Evolutionary conservation across 2,329 filamentous ascomycete species (phyloP), one percentile per base, ranked within the genome.

Genomic region (Pseudopyricularia cyperi): DNA sequence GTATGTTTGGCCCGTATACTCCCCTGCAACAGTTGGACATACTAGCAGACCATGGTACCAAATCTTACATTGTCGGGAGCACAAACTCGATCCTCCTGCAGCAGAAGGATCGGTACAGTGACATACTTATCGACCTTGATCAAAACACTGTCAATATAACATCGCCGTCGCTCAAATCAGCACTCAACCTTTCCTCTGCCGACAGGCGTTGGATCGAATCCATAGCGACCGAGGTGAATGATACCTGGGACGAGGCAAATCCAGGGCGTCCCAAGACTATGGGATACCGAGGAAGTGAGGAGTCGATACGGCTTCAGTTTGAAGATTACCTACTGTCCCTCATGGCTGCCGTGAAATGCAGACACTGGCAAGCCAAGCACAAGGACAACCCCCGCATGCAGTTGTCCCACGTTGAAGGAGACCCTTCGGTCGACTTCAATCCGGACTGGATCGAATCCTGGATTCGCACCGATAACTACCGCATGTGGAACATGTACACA

Each of bases 151-250:
- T 97, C 59, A 91, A 81, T 60, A 87, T 96, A 57, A 86, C 85
- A 0, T 95, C 89, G 0, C 71, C 85, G 2, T 87, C 88, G 5
- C 74, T 98, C 14, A 83, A 85, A 48, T 71, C 75, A 35, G 89
- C 89, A 1, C 73, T 97, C 5, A 68, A 79, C 1, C 79, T 98
- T 2, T 93, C 93, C 0, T 83, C 83, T 9, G 86, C 93, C 1
- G 93, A 98, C 63, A 80, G 93, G 54, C 79, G 93, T 53, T 98
- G 93, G 91, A 96, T 98, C 59, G 93, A 98, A 68, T 90, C 89
- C 60, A 77, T 98, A 52, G 94, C 89, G 0, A 88, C 95, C 60
- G 87, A 89, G 37, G 88, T 98, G 22, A 87, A 93, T 61, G 89
- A 97, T 57, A 96, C 93, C 0, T 98, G 93, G 93, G 93, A 98